Base-by-base conservation (phyloP, 208 protist species). In the Acanthamoeba quina region DNA sequence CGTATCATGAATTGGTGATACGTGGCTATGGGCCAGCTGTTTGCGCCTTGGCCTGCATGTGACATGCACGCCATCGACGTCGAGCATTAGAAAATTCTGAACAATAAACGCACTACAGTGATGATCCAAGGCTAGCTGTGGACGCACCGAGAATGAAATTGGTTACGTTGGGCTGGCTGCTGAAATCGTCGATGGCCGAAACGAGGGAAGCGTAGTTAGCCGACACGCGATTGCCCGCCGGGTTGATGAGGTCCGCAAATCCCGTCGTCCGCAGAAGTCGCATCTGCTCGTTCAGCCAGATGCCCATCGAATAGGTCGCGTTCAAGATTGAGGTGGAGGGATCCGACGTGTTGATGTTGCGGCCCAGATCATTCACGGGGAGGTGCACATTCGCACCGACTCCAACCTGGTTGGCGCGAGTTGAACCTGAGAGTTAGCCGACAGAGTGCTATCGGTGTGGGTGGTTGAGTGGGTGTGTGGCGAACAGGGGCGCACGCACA, bases 201-300 rank as follows among this genome's bases (percentile, higher is more conserved):
- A 82, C 41, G 17, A 82, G 74, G 15, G 74, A 29, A 5, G 10
- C 41, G 74, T 82, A 82, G 74, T 0, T 82, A 44, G 74, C n/a
- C 15, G 74, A 82, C 41, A 82, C 74, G 17, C 41, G 34, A n/a
- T 82, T 82, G 41, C 74, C 74, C 2, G 74, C 74, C 74, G 44
- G 44, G 41, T 82, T 82, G 44, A 82, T 82, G 41, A 82, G 74
- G 11, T 82, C 74, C 37, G 74, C 74, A 4, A 82, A 56, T 37
- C 19, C 74, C 15, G 26, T 54, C 41, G 34, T 82, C 29, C 74
- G 34, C 26, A 56, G 74, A 6, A 54, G 41, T 6, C 74, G 74
- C 74, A 82, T 54, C 74, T 82, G 34, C 74, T 82, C 74, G 74
- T 82, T 37, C 41, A 82, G 74, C 74, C 74, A 82, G 13, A 82